phyloP scores from a whole-genome alignment of 371 early-diverging fungal species.

The Mucor lusitanicus region DNA sequence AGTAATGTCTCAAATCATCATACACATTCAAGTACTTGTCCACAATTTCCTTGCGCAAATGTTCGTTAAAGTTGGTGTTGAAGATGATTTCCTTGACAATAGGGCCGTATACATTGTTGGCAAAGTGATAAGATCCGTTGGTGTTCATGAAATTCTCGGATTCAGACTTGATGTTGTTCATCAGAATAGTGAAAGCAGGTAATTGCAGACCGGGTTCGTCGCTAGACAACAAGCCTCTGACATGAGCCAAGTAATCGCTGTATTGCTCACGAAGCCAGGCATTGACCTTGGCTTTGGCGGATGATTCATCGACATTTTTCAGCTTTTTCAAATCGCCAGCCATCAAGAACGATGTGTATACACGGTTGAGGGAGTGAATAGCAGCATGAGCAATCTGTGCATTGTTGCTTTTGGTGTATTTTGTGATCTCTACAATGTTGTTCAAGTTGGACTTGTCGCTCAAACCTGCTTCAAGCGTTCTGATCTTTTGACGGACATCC shows the following conservation, averaged over 20 bases:
- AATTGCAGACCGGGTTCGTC: slow-evolving; percentile 79
- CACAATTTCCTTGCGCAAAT: slow-evolving; percentile 57
- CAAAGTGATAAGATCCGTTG: slow-evolving; percentile 46
- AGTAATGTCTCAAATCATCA: slow-evolving; percentile 83
- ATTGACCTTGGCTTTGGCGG: slow-evolving; percentile 60
- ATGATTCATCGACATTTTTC: slow-evolving; percentile 26
- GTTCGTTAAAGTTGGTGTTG: slow-evolving; percentile 60
- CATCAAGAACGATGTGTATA: slow-evolving; percentile 65
- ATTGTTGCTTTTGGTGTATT: slow-evolving; percentile 44
- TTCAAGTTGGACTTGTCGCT: slow-evolving; percentile 62
- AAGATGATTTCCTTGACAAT: slow-evolving; percentile 59
- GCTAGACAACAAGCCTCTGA: slow-evolving; percentile 54
- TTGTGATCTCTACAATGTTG: slow-evolving; percentile 58
- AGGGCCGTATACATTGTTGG: slow-evolving; percentile 54
- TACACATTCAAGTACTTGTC: slow-evolving; percentile 76
- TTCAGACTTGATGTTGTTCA: slow-evolving; percentile 68
- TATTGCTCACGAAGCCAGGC: slow-evolving; percentile 79
- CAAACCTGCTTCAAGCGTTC: slow-evolving; percentile 53
- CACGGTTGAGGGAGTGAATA: slow-evolving; percentile 70
- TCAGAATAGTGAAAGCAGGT: slow-evolving; percentile 66
- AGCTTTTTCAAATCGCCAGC: slow-evolving; percentile 67
- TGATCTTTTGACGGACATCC: slow-evolving; percentile 40
- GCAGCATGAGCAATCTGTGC: slow-evolving; percentile 55
- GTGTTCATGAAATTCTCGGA: slow-evolving; percentile 40
- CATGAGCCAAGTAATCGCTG: slow-evolving; percentile 51